Conservation (phyloP, 1,284 basidiomycete genomes). For the Cutaneotrichosporon daszewskae region DNA sequence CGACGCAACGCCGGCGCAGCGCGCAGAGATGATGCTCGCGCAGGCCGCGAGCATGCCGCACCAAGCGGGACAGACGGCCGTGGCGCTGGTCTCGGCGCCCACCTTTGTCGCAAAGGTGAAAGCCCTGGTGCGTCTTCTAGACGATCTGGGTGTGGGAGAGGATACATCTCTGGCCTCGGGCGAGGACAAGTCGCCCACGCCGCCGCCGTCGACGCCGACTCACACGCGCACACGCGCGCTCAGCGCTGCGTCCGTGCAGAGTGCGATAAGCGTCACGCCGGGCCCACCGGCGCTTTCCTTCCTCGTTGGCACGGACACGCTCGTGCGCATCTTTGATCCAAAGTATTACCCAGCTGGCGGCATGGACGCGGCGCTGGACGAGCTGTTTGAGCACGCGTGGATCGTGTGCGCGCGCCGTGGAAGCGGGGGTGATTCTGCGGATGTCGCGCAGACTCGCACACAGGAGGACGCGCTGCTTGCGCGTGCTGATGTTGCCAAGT, state of each 20-base stretch:
- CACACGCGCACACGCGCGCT: neutral
- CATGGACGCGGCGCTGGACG: conserved; percentile 42
- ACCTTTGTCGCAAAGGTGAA: conserved; percentile 79
- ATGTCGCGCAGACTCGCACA: conserved; percentile 1
- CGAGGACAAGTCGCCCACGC: neutral
- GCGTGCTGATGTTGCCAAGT: conserved; percentile 49
- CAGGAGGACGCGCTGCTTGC: conserved; percentile 43
- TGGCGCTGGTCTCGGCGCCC: conserved; percentile 79
- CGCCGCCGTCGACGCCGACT: neutral
- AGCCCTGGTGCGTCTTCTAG: conserved; percentile 48
- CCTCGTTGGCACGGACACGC: conserved; percentile 79
- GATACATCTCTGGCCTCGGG: neutral
- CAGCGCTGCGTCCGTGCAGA: neutral
- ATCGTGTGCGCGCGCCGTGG: conserved; percentile 66
- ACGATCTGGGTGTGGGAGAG: neutral
- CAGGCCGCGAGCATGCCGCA: conserved; percentile 50
- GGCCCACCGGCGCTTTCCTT: conserved; percentile 32
- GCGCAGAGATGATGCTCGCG: conserved; percentile 74
- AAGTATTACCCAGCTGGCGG: conserved; percentile 61
- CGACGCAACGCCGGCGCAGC: conserved; percentile 68
- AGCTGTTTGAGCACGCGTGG: conserved; percentile 44
- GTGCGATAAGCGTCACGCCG: too few species aligned
- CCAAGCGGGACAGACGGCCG: conserved; percentile 48
- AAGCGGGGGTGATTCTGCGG: conserved; percentile 22
- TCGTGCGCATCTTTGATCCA: conserved; percentile 73